Evolutionary conservation across 2,329 filamentous ascomycete genomes (phyloP).

Genomic region (Stagonosporopsis cucurbitacearum): DNA sequence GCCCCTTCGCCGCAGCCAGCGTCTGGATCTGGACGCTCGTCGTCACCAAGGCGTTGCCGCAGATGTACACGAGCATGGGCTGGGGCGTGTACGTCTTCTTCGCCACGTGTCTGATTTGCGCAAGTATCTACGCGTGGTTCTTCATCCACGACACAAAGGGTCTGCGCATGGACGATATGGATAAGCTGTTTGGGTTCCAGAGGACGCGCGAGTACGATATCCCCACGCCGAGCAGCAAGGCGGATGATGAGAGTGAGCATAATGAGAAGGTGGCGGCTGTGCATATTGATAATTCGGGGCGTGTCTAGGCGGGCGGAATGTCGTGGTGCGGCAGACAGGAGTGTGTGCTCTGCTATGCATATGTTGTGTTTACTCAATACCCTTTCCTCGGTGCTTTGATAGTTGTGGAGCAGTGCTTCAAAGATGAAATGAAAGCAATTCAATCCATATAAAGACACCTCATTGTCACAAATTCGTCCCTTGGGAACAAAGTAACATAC

Average conservation of each 20-base stretch:
- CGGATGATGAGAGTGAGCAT: constrained; percentile 26
- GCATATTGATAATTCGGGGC: constrained; percentile 5
- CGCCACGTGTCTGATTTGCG: constrained; percentile 55
- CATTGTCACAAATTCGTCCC: too few relatives aligned
- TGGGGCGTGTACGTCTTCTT: constrained; percentile 58
- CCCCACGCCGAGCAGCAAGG: neutral
- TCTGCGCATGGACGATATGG: constrained; percentile 57
- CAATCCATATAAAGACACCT: too few relatives aligned
- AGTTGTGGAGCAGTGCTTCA: too few relatives aligned
- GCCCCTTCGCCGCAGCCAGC: constrained; percentile 69
- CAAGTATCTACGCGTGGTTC: constrained; percentile 51
- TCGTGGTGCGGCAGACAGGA: too few relatives aligned
- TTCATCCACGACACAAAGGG: constrained; percentile 53
- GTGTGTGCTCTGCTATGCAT: too few relatives aligned
- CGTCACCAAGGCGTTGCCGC: constrained; percentile 70
- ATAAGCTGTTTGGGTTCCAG: constrained; percentile 56
- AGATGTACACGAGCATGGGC: constrained; percentile 63
- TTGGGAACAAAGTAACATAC: too few relatives aligned
- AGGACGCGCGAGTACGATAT: neutral
- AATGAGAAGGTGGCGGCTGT: constrained; percentile 21
- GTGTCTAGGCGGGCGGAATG: neutral
- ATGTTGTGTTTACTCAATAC: neutral
- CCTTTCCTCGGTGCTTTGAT: too few relatives aligned
- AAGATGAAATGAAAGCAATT: too few relatives aligned
- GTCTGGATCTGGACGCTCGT: constrained; percentile 79